A percentile compares a stretch with the other conserved stretches of the same genome.
phyloP scores from a whole-genome alignment of 768 basidiomycete genomes.

The Rubroboletus satanas region DNA sequence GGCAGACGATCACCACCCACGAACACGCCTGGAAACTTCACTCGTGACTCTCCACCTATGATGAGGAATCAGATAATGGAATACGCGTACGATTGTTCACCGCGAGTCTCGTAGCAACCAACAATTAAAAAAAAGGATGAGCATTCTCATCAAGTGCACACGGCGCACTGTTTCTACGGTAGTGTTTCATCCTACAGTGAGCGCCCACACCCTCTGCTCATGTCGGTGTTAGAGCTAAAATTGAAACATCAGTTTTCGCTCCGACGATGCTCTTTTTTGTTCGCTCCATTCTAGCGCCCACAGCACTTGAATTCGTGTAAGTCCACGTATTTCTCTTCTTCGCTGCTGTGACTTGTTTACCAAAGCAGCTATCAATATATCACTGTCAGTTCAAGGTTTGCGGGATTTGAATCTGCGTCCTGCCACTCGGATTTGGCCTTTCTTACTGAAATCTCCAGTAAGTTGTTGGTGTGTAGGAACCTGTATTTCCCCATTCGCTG shows the following conservation, averaged over 20 bases:
- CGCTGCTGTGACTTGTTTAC: too few relatives aligned
- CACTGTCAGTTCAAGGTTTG: too few relatives aligned
- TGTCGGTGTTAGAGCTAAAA: slow-evolving; percentile 1
- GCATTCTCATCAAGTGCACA: neutral
- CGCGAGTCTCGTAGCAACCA: neutral
- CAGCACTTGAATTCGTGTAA: neutral
- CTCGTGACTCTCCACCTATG: neutral
- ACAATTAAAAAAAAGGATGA: neutral
- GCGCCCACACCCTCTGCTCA: neutral
- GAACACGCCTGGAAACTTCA: neutral
- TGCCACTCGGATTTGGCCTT: too few relatives aligned
- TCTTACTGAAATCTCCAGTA: too few relatives aligned
- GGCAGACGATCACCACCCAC: neutral
- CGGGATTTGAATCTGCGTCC: too few relatives aligned
- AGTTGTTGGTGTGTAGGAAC: too few relatives aligned
- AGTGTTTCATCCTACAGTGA: neutral
- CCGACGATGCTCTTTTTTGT: neutral
- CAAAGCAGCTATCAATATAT: too few relatives aligned
- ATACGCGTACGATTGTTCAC: neutral
- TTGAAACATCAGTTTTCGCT: neutral
- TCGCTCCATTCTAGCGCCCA: neutral
- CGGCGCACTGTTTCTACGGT: neutral
- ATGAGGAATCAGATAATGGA: neutral
- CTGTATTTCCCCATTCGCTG: neutral
- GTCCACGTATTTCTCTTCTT: too few relatives aligned